Percentiles rank a stretch among this genome's conserved stretches.
These are phyloP conservation scores for Sonneratia caseolaris DNA, from an alignment of 345 rosid genomes.

Conservation along the genomic window DNA sequence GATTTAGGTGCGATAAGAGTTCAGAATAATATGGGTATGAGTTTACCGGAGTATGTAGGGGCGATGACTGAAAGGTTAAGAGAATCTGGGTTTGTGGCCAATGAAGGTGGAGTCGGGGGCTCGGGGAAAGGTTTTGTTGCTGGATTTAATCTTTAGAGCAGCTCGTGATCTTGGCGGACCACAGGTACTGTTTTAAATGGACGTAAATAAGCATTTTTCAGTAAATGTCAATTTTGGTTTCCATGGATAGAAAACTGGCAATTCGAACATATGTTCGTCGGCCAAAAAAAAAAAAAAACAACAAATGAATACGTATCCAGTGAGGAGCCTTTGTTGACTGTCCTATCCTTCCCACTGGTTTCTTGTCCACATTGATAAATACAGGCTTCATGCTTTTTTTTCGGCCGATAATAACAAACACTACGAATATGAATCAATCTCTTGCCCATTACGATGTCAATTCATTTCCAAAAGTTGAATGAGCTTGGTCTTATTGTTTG, in stretches of 20 bases:
- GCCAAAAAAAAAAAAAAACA: too few relatives aligned
- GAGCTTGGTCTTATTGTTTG: too few relatives aligned
- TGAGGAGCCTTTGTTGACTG: too few relatives aligned
- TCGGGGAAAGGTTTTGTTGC: constrained; percentile 35
- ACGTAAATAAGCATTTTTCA: background rate
- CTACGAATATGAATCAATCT: too few relatives aligned
- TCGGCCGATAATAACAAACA: too few relatives aligned
- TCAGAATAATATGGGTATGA: constrained; percentile 19
- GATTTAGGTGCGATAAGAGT: constrained; percentile 15
- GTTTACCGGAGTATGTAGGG: constrained; percentile 26
- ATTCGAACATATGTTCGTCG: too few relatives aligned
- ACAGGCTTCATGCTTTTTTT: too few relatives aligned
- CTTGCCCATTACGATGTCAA: too few relatives aligned
- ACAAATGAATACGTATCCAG: too few relatives aligned
- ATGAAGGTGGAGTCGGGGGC: constrained; percentile 22
- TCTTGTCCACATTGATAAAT: too few relatives aligned
- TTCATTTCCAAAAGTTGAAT: too few relatives aligned
- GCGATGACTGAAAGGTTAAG: constrained; percentile 35
- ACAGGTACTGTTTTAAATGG: constrained; percentile 35
- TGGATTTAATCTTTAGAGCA: constrained; percentile 40
- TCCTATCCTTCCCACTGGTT: too few relatives aligned
- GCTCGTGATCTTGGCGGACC: constrained; percentile 45
- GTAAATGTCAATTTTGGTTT: background rate
- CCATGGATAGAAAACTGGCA: background rate
- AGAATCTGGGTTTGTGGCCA: constrained; percentile 29